Evolutionary conservation across 1,284 basidiomycete genomes (phyloP), one percentile per base, ranked within the genome.

Genomic region (Dichomitus squalens): DNA sequence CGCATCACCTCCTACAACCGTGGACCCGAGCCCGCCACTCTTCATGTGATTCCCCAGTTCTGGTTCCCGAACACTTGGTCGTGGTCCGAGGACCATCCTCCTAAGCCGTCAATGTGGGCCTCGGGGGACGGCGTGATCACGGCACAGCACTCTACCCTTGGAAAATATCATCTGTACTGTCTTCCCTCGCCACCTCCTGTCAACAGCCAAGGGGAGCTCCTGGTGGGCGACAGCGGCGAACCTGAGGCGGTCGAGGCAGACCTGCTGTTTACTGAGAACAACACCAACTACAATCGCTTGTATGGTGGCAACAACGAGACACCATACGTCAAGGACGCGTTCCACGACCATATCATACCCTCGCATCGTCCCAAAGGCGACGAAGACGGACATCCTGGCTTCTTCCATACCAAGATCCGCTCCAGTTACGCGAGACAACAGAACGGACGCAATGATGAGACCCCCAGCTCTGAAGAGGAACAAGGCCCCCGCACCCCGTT

Each of bases 31-130:
- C 83, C 93, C 2, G 95, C 96, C n/a, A 95, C 92, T 46, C 79
- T 99, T 54, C 96, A 98, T 74, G 84, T 99, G 66, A 81, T 99
- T 48, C 96, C 96, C 21, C 96, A 98, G 68, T 78, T 98, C 52
- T 97, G 93, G 88, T 99, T 98, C 80, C 88, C 93, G 31, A 99
- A 99, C 75, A 95, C 92, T 33, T 99, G 96, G 96, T 97, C 94
- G 4, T 99, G 96, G 96, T 82, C 87, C 23, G 78, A 86, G 58
- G 88, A 93, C 59, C 86, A 88, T 61, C 93, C 94, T 6, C 79
- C 85, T 5, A 91, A 88, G 78, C 95, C 95, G 16, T 76, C 75
- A 16, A 76, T 97, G 68, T 71, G 80, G 70, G 83, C 84, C 11
- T 79, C 86, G 14, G 76, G 77, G 56, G 82, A 86, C 58, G 83